Evolutionary conservation across 768 basidiomycete species (phyloP).

Genomic region (Trametes villosa): DNA sequence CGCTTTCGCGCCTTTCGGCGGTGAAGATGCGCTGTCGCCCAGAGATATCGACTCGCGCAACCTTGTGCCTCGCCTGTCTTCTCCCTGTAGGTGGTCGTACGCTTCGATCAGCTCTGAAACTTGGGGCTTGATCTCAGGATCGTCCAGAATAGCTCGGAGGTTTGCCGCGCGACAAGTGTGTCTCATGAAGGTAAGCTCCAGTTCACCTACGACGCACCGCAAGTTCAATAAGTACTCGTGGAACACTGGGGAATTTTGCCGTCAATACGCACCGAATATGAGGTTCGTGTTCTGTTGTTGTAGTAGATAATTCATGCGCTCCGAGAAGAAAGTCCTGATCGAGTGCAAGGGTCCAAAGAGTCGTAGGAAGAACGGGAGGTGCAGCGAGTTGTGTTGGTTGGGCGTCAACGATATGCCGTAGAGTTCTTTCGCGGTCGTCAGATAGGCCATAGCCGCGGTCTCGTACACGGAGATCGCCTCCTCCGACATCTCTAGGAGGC

Average conservation of each 20-base stretch:
- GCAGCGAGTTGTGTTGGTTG: constrained; percentile 38
- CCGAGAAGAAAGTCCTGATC: constrained; percentile 33
- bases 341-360: constrained; percentile 37
- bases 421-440: constrained; percentile 23
- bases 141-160: neutral
- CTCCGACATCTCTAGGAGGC: constrained; percentile 20
- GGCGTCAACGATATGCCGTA: constrained; percentile 35
- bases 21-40: neutral
- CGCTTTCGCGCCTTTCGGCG: neutral
- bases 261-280: constrained; percentile 10
- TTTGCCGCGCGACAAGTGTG: neutral
- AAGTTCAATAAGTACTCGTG: neutral
- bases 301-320: constrained; percentile 35
- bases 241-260: neutral
- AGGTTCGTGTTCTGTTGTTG: constrained; percentile 32
- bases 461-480: constrained; percentile 12
- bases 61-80: neutral
- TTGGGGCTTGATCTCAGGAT: neutral
- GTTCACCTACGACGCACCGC: neutral
- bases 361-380: constrained; percentile 34
- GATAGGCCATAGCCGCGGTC: constrained; percentile 23
- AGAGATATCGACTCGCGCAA: neutral
- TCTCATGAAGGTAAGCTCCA: neutral
- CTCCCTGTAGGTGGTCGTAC: neutral
- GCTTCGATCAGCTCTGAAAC: neutral